phyloP scores from a whole-genome alignment of 106 monocot species.

The Dendrobium nobile region DNA sequence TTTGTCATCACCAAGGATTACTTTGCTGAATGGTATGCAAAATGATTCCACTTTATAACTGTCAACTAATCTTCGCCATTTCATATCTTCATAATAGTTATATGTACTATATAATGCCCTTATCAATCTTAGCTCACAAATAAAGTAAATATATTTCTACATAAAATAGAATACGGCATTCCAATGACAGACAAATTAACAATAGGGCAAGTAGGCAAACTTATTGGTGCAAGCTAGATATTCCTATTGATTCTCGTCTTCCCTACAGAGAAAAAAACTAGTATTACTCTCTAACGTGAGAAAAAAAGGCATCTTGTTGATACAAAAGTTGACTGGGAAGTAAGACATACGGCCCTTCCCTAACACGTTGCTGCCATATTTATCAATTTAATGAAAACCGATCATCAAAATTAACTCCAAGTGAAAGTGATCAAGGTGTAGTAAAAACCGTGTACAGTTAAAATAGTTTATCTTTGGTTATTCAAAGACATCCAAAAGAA shows the following conservation, averaged over 20 bases:
- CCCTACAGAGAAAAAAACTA: no score
- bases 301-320: no score
- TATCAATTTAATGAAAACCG: not conserved
- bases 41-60: not conserved
- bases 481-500: no score
- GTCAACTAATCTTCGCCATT: not conserved
- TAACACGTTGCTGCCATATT: no score
- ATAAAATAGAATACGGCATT: not conserved
- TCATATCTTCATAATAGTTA: not conserved
- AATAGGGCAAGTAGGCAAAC: not conserved
- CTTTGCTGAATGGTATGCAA: not conserved
- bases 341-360: no score
- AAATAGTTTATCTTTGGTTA: no score
- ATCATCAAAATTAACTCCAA: not conserved
- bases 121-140: not conserved
- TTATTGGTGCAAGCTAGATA: no score
- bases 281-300: no score
- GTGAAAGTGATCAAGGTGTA: not conserved
- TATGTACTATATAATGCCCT: not conserved
- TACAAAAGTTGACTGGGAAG: no score
- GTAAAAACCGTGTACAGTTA: no score
- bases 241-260: no score
- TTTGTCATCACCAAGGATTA: not conserved
- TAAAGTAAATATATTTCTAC: not conserved
- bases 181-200: not conserved